These are phyloP conservation scores for Myrica gale DNA, from an alignment of 306 rosid genomes.

Conservation along the genomic window DNA sequence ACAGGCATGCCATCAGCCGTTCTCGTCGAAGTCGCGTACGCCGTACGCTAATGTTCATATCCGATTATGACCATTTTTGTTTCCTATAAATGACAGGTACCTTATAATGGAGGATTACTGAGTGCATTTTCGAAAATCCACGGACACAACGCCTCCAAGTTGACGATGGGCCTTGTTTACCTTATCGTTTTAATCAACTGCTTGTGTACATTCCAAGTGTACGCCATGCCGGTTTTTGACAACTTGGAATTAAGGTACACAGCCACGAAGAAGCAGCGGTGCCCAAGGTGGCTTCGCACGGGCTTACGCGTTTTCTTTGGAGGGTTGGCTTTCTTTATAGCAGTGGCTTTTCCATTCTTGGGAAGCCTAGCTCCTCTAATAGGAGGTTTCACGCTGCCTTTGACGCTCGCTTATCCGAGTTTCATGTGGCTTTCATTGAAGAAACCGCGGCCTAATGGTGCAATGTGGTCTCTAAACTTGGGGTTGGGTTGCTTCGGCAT, in stretches of 20 bases:
- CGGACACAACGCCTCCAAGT: slow-evolving; percentile 32
- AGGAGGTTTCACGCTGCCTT: slow-evolving; percentile 57
- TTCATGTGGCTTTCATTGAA: slow-evolving; percentile 67
- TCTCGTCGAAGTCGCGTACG: too few relatives aligned
- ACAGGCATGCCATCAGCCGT: too few relatives aligned
- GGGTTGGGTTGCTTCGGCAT: slow-evolving; percentile 59
- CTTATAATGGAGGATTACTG: slow-evolving; percentile 32
- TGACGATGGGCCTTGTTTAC: slow-evolving; percentile 41
- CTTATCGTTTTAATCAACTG: slow-evolving; percentile 37
- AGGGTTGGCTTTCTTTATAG: slow-evolving; percentile 41
- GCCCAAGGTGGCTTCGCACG: slow-evolving; percentile 34
- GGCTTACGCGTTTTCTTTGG: slow-evolving; percentile 49
- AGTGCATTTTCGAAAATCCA: slow-evolving; percentile 39
- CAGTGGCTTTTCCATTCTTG: slow-evolving; percentile 65
- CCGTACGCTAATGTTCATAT: neutral
- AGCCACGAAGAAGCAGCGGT: slow-evolving; percentile 36
- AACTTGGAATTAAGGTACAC: slow-evolving; percentile 51
- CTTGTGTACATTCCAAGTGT: slow-evolving; percentile 54
- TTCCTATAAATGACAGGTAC: slow-evolving; percentile 41
- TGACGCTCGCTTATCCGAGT: slow-evolving; percentile 68
- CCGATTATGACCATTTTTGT: neutral
- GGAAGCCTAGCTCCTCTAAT: slow-evolving; percentile 43
- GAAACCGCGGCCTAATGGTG: slow-evolving; percentile 40
- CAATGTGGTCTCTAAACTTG: slow-evolving; percentile 39
- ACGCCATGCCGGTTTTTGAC: slow-evolving; percentile 60